Evolutionary conservation across 306 rosid genomes (phyloP), one percentile per base, ranked within the genome.

Genomic region (Sindora glabra): DNA sequence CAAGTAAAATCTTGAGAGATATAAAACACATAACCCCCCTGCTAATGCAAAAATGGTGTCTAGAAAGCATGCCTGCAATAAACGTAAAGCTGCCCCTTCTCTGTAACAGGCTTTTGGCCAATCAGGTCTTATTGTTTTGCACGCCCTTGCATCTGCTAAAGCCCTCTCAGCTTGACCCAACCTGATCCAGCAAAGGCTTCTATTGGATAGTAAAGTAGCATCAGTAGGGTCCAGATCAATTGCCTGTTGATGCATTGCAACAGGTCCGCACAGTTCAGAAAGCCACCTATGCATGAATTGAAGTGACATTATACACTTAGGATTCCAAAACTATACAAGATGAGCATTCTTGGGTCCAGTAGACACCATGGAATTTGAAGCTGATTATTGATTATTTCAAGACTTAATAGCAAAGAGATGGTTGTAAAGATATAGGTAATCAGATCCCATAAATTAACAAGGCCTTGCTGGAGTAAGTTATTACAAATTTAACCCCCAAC

Each of bases 81-180:
- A 69, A 21, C 94, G 85, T 65, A 89, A 79, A 36, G 97, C 99
- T 40, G 97, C 95, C 26, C 97, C 99, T 86, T 86, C 99, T n/a
- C 97, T 84, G 39, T 83, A 92, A 77, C 99, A 89, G 70, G 94
- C 95, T 79, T 89, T 92, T 15, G 90, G 68, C 99, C 96, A 92
- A 70, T 89, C 89, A 10, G 99, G 95, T 75, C 75, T 82, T 74
- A 89, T 61, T 37, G 78, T 77, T 79, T 94, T 77, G 71, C 94
- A 89, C 25, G 88, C 78, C 77, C 82, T 92, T 60, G 95, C 99
- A 71, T 92, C 99, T 40, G 76, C 84, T 62, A 92, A 74, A 73
- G 99, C 94, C 6, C 73, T 85, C 75, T 92, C 96, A 3, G 94
- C 74, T 82, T 89, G 99, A 42, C 90, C 97, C 70, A 84, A 68